Evolutionary conservation across 2,329 filamentous ascomycete species (phyloP).

Genomic region (Chaetoscypha palmicola): DNA sequence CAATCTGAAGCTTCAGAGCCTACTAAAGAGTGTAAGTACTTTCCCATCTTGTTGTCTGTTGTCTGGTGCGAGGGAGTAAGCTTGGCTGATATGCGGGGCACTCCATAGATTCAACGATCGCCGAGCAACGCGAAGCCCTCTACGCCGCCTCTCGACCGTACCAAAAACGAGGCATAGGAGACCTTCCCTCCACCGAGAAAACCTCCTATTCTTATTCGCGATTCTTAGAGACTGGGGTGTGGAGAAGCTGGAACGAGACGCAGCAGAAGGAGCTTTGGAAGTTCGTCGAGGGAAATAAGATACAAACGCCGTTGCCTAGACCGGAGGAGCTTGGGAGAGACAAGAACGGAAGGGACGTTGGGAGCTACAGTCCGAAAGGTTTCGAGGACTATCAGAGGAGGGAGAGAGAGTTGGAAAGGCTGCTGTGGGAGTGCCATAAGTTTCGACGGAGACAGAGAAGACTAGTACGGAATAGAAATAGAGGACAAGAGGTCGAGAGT

Average conservation of each 20-base stretch:
- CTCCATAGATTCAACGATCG: slow-evolving; percentile 26
- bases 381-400: slow-evolving; percentile 18
- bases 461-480: slow-evolving; percentile 1
- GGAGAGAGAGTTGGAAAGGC: slow-evolving; percentile 15
- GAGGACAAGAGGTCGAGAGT: slow-evolving; percentile 1
- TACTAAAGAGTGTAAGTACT: slow-evolving; percentile 21
- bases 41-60: too few species aligned
- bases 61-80: too few species aligned
- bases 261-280: slow-evolving; percentile 28
- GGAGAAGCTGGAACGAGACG: slow-evolving; percentile 18
- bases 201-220: slow-evolving; percentile 18
- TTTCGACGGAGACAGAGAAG: slow-evolving; percentile 16
- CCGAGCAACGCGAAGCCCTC: slow-evolving; percentile 21
- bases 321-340: slow-evolving; percentile 23
- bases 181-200: slow-evolving; percentile 23
- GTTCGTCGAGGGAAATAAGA: slow-evolving; percentile 19
- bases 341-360: slow-evolving; percentile 18
- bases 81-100: too few species aligned
- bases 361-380: slow-evolving; percentile 20
- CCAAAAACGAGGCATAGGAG: slow-evolving; percentile 18
- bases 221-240: slow-evolving; percentile 23
- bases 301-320: slow-evolving; percentile 23
- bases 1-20: slow-evolving; percentile 18
- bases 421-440: slow-evolving; percentile 19
- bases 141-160: slow-evolving; percentile 24